A percentile compares a stretch with the other conserved stretches of the same genome.
Conservation (phyloP, 108 stramenopile species). For the Mediolabrus comicus region DNA sequence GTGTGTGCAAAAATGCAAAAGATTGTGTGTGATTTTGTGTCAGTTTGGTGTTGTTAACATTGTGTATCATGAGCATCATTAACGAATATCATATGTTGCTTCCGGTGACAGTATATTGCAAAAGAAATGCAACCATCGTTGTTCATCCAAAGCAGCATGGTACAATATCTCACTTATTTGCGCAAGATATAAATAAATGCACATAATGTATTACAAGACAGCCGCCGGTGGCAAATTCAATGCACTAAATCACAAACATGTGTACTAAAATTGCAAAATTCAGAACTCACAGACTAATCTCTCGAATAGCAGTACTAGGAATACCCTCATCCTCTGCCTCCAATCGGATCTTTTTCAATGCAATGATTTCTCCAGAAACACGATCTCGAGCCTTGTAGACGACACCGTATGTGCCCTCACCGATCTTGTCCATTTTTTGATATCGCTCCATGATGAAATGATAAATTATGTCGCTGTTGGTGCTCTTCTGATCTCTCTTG, state of each 20-base stretch:
- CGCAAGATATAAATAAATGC: too few species aligned
- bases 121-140: too few species aligned
- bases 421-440: conserved; percentile 92
- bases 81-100: too few species aligned
- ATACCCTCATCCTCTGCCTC: conserved; percentile 95
- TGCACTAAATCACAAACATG: not conserved
- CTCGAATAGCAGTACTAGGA: conserved; percentile 92
- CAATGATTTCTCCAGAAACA: conserved; percentile 90
- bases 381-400: conserved; percentile 99
- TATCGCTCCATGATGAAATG: conserved; percentile 78
- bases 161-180: too few species aligned
- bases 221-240: not conserved
- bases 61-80: too few species aligned
- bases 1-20: not conserved
- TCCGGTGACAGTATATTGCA: too few species aligned
- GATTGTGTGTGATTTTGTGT: not conserved
- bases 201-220: too few species aligned
- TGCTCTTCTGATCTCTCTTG: not conserved
- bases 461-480: not conserved
- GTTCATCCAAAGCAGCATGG: too few species aligned
- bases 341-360: conserved; percentile 93
- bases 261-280: not conserved
- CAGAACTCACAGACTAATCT: conserved; percentile 84
- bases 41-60: not conserved
- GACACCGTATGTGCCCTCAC: conserved; percentile 97